phyloP scores from a whole-genome alignment of 345 rosid species.

The Triadica sebifera region DNA sequence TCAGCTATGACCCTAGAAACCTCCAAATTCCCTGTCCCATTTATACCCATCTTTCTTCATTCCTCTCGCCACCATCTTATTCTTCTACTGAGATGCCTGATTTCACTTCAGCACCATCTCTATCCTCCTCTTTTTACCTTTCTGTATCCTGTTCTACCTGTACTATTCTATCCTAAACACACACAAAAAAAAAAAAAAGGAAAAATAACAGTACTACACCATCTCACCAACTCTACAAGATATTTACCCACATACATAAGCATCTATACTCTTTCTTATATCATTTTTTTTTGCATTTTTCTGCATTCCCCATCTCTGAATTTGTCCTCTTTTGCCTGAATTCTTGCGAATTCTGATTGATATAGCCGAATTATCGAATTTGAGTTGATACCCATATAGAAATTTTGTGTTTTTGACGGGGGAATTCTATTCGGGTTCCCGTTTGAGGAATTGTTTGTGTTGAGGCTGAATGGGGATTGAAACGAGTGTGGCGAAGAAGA shows the following conservation, averaged over 20 bases:
- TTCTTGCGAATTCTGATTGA: not conserved
- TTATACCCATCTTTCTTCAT: slow-evolving; percentile 9
- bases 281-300: too few species aligned
- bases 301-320: slow-evolving; percentile 7
- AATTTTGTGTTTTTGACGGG: slow-evolving; percentile 14
- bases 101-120: slow-evolving; percentile 22
- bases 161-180: not conserved
- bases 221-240: not conserved
- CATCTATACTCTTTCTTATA: not conserved
- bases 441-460: not conserved
- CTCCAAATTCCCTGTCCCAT: slow-evolving; percentile 16
- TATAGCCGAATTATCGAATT: not conserved
- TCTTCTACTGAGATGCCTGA: slow-evolving; percentile 20
- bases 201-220: not conserved
- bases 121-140: not conserved
- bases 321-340: not conserved
- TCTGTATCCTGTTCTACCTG: not conserved
- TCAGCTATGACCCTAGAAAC: slow-evolving; percentile 18
- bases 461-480: slow-evolving; percentile 60
- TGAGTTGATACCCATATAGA: not conserved
- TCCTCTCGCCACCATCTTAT: not conserved
- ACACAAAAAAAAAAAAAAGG: not conserved
- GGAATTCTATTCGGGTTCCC: not conserved
- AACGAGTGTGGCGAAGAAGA: slow-evolving; percentile 34
- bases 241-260: not conserved